Evolutionary conservation across 352 stramenopile genomes (phyloP).

Genomic region (Globisporangium ultimum): DNA sequence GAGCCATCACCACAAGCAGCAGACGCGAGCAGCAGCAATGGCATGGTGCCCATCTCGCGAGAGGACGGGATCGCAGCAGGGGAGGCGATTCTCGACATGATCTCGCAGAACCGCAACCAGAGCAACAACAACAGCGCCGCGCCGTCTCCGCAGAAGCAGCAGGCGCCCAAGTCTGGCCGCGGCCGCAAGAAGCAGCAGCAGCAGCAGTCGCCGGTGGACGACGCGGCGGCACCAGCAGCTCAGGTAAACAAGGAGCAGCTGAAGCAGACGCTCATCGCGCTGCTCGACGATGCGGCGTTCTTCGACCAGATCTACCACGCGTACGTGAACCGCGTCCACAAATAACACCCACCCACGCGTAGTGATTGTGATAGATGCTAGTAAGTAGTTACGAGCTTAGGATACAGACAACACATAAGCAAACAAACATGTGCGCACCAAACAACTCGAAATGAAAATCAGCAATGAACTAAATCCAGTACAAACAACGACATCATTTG

Average conservation of each 20-base stretch:
- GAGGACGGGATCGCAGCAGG: conserved; percentile 78
- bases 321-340: conserved; percentile 67
- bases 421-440: not conserved
- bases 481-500: not conserved
- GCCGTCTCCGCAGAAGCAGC: not conserved
- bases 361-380: too few relatives aligned
- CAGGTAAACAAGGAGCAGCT: conserved; percentile 81
- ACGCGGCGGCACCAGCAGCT: not conserved
- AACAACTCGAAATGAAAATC: not conserved
- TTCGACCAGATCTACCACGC: conserved; percentile 88
- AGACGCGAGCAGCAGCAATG: conserved; percentile 23
- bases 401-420: too few relatives aligned
- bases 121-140: conserved; percentile 17
- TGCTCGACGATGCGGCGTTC: conserved; percentile 81
- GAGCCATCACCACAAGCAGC: conserved; percentile 20
- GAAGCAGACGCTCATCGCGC: conserved; percentile 77
- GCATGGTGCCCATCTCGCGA: conserved; percentile 68
- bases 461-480: not conserved
- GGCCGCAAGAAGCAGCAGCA: conserved; percentile 23
- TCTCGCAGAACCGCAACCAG: conserved; percentile 38
- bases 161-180: not conserved
- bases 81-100: conserved; percentile 83
- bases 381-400: too few relatives aligned
- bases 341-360: conserved; percentile 2
- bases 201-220: conserved; percentile 13